These are phyloP conservation scores for Toxicodendron radicans DNA, from an alignment of 345 rosid species.

Conservation along the genomic window DNA sequence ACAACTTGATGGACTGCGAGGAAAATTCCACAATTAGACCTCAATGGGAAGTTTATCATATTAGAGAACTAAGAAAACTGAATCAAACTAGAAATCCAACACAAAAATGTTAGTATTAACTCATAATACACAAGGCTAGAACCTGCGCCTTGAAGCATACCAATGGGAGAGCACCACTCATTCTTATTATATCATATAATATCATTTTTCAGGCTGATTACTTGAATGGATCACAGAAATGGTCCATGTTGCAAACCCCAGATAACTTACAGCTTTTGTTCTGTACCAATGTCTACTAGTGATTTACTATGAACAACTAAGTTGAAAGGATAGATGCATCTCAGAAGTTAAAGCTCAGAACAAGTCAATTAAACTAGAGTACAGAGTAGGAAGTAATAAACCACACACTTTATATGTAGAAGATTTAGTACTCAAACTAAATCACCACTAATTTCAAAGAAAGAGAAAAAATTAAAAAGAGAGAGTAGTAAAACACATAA, in stretches of 20 bases:
- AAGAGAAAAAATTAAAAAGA: neutral
- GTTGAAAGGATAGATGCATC: neutral
- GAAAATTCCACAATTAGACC: slow-evolving; percentile 18
- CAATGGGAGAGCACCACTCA: neutral
- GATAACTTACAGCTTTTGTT: neutral
- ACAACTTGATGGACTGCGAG: slow-evolving; percentile 21
- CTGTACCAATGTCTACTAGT: neutral
- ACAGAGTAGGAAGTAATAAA: neutral
- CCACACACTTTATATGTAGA: neutral
- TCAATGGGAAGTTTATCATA: neutral
- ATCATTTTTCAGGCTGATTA: neutral
- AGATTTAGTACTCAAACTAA: neutral
- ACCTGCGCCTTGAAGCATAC: neutral
- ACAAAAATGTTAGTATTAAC: neutral
- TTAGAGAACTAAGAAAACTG: neutral
- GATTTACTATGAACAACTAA: neutral
- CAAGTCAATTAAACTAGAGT: neutral
- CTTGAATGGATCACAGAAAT: neutral
- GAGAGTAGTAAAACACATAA: neutral
- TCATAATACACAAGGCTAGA: neutral
- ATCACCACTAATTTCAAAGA: neutral
- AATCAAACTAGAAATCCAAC: slow-evolving; percentile 1
- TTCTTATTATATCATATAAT: neutral
- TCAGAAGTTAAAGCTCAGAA: slow-evolving; percentile 2
- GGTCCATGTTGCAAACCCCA: neutral